These are phyloP conservation scores for Rhamnella rubrinervis DNA, from an alignment of 331 rosid genomes.

Conservation along the genomic window DNA sequence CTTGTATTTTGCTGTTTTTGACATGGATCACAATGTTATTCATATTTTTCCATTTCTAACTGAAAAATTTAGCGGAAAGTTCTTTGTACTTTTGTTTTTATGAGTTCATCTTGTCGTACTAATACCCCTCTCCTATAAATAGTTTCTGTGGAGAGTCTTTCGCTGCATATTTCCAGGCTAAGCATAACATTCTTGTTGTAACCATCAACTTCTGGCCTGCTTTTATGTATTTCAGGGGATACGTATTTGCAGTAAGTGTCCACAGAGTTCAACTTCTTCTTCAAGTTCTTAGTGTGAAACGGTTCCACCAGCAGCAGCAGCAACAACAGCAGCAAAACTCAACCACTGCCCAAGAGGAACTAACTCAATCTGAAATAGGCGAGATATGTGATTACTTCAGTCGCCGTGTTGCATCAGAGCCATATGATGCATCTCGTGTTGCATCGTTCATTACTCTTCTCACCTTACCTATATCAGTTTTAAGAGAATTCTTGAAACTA, in stretches of 20 bases:
- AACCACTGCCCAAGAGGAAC: constrained; percentile 76
- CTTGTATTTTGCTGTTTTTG: too few relatives aligned
- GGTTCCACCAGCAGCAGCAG: constrained; percentile 95
- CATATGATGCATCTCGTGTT: constrained; percentile 98
- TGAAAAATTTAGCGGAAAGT: too few relatives aligned
- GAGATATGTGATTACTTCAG: constrained; percentile 98
- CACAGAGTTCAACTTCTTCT: constrained; percentile 98
- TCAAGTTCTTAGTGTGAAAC: constrained; percentile 96
- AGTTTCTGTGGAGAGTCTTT: neutral
- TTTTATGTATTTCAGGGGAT: constrained; percentile 67
- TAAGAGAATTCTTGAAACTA: constrained; percentile 90
- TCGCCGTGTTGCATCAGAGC: constrained; percentile 99
- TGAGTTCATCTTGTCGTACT: too few relatives aligned
- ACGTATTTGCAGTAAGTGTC: constrained; percentile 98
- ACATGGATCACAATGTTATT: too few relatives aligned
- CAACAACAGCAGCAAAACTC: constrained; percentile 77
- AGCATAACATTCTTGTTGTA: neutral
- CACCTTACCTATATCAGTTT: constrained; percentile 86
- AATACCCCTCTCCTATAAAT: too few relatives aligned
- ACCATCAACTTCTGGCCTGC: constrained; percentile 17
- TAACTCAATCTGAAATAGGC: constrained; percentile 77
- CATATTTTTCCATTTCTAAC: too few relatives aligned
- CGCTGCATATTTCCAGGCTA: neutral
- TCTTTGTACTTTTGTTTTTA: too few relatives aligned
- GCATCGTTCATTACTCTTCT: constrained; percentile 98